A percentile compares a stretch with the other conserved stretches of the same genome.
These are phyloP conservation scores for Penicillium steckii DNA, from an alignment of 495 filamentous ascomycete genomes.

Conservation along the genomic window DNA sequence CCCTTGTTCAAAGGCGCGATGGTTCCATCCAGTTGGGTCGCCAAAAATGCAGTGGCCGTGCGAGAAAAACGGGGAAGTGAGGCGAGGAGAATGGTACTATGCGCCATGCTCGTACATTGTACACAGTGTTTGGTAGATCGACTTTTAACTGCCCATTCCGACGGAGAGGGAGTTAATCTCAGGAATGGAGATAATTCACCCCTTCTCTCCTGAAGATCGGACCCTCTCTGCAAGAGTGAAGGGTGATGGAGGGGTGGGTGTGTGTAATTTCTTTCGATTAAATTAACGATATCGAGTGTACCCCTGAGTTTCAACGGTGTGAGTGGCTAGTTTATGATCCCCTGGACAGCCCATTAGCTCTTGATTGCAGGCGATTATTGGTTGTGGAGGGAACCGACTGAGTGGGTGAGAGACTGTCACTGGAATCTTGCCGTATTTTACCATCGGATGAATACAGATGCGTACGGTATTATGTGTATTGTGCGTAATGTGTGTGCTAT, in stretches of 20 bases:
- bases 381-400: background rate
- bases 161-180: conserved; percentile 2
- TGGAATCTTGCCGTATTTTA: background rate
- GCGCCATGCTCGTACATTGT: no score
- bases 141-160: background rate
- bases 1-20: conserved; percentile 19
- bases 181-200: conserved; percentile 17
- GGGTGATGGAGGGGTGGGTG: background rate
- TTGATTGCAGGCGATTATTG: background rate
- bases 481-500: no score
- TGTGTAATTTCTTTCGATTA: background rate
- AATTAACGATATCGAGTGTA: background rate
- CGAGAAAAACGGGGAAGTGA: background rate
- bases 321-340: conserved; percentile 12
- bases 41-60: background rate
- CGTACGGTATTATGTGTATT: background rate
- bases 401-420: background rate
- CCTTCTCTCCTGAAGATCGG: conserved; percentile 29
- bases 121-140: background rate
- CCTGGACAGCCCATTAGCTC: conserved; percentile 16
- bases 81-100: no score
- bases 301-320: conserved; percentile 17
- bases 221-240: background rate
- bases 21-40: conserved; percentile 27
- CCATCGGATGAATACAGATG: background rate